Base-by-base conservation (phyloP, 2,329 filamentous ascomycete species). In the Exophiala oligosperma region DNA sequence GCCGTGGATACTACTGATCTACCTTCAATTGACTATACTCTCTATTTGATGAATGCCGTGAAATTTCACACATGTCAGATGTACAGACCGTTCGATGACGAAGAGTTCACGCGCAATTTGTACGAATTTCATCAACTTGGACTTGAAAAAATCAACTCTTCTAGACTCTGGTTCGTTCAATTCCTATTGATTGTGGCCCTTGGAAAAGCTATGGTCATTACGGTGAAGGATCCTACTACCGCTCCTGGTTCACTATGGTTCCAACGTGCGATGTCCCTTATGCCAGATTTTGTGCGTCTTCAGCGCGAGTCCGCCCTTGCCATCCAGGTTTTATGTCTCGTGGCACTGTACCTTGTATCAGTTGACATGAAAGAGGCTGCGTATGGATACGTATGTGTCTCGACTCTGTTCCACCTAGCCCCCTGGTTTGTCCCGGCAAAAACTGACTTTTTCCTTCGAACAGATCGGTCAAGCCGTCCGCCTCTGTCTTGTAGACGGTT, bases 51-150 rank as follows among this genome's bases (percentile, higher is more conserved):
- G 69, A 83, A 82, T 60, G 77, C 79, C 0, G 80, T 83, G 56
- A 83, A 83, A 54, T 84, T 83, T 44, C 79, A 83, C 56, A 81
- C 79, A 53, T 76, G 77, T 2, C 80, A 81, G 28, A 67, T 83
- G 2, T 80, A 82, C 23, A 79, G 82, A 47, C 68, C 84, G 1
- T 82, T 83, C 43, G 80, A 84, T 32, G 81, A 83, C 47, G 72
- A 76, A 8, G 73, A 72, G 0, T 84, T 84, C 54, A 80, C 80
- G 74, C 64, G 63, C 1, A 70, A 72, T 3, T 66, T 80, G 6
- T 70, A 74, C 41, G 66, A 70, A 3, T 80, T 79, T 62, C 75
- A 80, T 60, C 67, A 72, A 1, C 68, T 70, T 21, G 67, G 67
- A 2, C 69, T 68, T 46, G 70, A 64, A 12, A 64, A 68, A 35